Evolutionary conservation across 2,329 filamentous ascomycete genomes (phyloP), one percentile per base, ranked within the genome.

Genomic region (Ophiostoma sp.): DNA sequence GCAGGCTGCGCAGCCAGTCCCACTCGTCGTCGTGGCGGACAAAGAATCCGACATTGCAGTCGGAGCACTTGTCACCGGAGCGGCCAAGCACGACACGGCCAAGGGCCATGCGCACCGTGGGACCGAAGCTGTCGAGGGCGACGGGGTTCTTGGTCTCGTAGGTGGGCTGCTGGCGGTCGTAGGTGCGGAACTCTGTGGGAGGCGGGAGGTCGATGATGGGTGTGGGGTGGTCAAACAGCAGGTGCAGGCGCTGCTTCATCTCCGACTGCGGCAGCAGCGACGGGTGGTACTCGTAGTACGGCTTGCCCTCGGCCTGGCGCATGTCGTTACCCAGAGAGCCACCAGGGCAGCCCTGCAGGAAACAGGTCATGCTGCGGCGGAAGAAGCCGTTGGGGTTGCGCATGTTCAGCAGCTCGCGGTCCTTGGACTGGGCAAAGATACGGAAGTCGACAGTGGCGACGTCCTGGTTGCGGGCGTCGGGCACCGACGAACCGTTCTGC

Each of bases 1-100:
- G 78, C 28, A 83, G 63, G 7, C 75, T 77, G 36, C 81, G 79
- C 19, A 84, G 76, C 82, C 82, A 84, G 0, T 81, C 78, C 72
- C 79, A 85, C 75, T 84, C 82, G 68, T 84, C 81, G 3, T 77
- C 75, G 71, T 79, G 73, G 15, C 80, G 77, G 5, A 83, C 81
- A 77, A 82, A 87, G 74, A 84, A 80, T 7, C 82, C 82, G 45
- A 82, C 78, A 73, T 84, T 84, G 28, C 78, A 79, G 76, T 83
- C 79, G 0, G 78, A 77, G 0, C 79, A 80, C 73, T 83, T 84
- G 72, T 84, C 82, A 2, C 82, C 82, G 0, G 81, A 82, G 3
- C 82, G 79, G 5, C 78, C 82, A 25, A 80, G 80, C 1, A 81
- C 81, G 3, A 83, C 76, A 74, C 77, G 79, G 19, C 81, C 82